Percentiles rank a stretch among this genome's conserved stretches.
These are phyloP conservation scores for Calonectria pauciramosa DNA, from an alignment of 2,329 filamentous ascomycete genomes.

Conservation along the genomic window DNA sequence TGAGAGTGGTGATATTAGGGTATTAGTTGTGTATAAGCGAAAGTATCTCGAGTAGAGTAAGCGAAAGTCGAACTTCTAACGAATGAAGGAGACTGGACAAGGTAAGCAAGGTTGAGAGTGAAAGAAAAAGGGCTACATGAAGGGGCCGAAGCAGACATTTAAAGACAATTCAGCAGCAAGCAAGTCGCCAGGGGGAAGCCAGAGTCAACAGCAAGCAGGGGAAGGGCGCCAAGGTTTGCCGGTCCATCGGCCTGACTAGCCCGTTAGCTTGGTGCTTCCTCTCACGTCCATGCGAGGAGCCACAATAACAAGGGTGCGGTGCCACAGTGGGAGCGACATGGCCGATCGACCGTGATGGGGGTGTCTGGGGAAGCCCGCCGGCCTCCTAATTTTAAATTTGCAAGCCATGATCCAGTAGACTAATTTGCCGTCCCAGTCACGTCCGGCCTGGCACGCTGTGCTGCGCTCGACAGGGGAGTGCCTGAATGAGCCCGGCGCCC, in stretches of 20 bases:
- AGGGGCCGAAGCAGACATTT: slow-evolving; percentile 37
- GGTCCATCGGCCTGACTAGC: slow-evolving; percentile 40
- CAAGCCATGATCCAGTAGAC: slow-evolving; percentile 47
- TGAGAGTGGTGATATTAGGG: slow-evolving; percentile 40
- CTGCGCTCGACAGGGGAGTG: slow-evolving; percentile 33
- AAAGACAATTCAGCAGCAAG: slow-evolving; percentile 35
- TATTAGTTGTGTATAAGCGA: slow-evolving; percentile 44
- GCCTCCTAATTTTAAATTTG: slow-evolving; percentile 48
- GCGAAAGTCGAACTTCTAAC: slow-evolving; percentile 41
- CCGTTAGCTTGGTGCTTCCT: slow-evolving; percentile 32
- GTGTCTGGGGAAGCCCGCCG: slow-evolving; percentile 48
- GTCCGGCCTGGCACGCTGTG: slow-evolving; percentile 18
- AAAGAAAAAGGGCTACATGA: slow-evolving; percentile 19
- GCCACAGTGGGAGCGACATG: slow-evolving; percentile 34
- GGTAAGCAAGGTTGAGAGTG: slow-evolving; percentile 37
- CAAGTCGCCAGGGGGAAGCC: slow-evolving; percentile 31
- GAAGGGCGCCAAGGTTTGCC: slow-evolving; percentile 38
- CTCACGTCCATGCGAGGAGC: slow-evolving; percentile 35
- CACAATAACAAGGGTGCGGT: slow-evolving; percentile 25
- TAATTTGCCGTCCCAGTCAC: slow-evolving; percentile 44
- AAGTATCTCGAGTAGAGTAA: slow-evolving; percentile 37
- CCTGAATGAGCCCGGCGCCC: slow-evolving; percentile 28
- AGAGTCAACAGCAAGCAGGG: slow-evolving; percentile 33
- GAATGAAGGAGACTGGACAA: slow-evolving; percentile 39
- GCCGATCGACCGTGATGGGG: slow-evolving; percentile 42